Evolutionary conservation across 306 rosid genomes (phyloP).

Genomic region (Quercus gilva): DNA sequence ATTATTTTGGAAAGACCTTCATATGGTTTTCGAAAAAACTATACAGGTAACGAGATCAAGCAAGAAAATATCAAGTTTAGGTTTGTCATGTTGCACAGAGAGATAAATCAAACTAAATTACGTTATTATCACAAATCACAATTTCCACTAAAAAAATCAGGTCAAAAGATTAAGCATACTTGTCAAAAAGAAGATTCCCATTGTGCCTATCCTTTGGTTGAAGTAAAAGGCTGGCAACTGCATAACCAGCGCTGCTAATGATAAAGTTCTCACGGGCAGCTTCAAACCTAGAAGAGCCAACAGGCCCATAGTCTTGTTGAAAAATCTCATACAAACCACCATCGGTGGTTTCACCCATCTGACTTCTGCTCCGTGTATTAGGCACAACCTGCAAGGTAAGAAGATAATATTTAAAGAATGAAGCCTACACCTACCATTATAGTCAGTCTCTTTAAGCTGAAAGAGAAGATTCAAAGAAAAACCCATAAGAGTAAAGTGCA

Average conservation of each 20-base stretch:
- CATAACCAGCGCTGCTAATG: slow-evolving; percentile 96
- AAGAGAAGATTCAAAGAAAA: background rate
- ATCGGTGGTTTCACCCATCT: slow-evolving; percentile 99
- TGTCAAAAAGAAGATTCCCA: slow-evolving; percentile 87
- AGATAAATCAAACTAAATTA: slow-evolving; percentile 18
- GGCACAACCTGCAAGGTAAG: slow-evolving; percentile 78
- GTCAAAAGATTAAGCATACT: slow-evolving; percentile 42
- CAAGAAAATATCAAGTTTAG: background rate
- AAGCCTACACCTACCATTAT: background rate
- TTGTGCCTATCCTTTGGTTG: slow-evolving; percentile 99
- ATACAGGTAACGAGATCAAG: background rate
- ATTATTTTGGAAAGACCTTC: background rate
- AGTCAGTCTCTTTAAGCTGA: background rate
- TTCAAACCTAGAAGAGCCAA: slow-evolving; percentile 78
- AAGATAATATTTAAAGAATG: slow-evolving; percentile 14
- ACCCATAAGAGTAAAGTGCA: background rate
- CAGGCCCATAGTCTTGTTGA: slow-evolving; percentile 95
- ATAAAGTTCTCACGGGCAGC: slow-evolving; percentile 96
- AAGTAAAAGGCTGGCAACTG: slow-evolving; percentile 94
- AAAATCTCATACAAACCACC: slow-evolving; percentile 96
- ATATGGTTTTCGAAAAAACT: background rate
- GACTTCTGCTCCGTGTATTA: slow-evolving; percentile 88
- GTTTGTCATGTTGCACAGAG: background rate
- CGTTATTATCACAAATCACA: slow-evolving; percentile 1
- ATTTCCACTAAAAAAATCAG: background rate